Evolutionary conservation across 208 protist species (phyloP).

Genomic region (Tritrichomonas musculus): DNA sequence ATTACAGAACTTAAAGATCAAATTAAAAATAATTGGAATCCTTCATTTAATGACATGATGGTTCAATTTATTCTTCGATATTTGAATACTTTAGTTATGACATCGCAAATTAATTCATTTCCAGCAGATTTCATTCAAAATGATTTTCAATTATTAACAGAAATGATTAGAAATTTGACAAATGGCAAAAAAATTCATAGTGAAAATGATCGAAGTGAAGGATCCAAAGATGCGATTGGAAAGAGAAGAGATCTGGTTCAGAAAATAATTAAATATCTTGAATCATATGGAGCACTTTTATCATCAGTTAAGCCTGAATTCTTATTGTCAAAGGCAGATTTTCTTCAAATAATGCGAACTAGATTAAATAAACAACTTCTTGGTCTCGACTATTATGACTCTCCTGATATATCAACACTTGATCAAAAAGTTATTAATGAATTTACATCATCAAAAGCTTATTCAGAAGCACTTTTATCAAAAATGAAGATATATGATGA

Average conservation of each 20-base stretch:
- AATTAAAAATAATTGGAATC: background rate
- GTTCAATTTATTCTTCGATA: background rate
- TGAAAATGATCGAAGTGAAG: background rate
- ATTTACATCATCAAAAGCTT: background rate
- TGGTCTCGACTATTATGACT: background rate
- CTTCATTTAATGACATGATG: background rate
- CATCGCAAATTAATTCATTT: background rate
- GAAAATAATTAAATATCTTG: background rate
- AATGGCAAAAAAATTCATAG: no score
- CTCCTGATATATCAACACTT: background rate
- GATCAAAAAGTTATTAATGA: background rate
- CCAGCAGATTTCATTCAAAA: slow-evolving; percentile 4
- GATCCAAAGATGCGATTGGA: background rate
- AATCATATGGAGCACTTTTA: background rate
- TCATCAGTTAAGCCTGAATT: background rate
- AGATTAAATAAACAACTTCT: background rate
- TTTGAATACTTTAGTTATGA: background rate
- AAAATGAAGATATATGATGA: background rate
- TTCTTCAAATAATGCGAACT: background rate
- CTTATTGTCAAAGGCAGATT: background rate
- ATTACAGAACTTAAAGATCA: background rate
- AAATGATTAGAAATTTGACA: background rate
- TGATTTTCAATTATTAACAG: background rate
- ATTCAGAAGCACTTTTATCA: background rate
- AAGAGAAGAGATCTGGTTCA: background rate